phyloP scores from a whole-genome alignment of 495 filamentous ascomycete species.

The Penicillium manginii region DNA sequence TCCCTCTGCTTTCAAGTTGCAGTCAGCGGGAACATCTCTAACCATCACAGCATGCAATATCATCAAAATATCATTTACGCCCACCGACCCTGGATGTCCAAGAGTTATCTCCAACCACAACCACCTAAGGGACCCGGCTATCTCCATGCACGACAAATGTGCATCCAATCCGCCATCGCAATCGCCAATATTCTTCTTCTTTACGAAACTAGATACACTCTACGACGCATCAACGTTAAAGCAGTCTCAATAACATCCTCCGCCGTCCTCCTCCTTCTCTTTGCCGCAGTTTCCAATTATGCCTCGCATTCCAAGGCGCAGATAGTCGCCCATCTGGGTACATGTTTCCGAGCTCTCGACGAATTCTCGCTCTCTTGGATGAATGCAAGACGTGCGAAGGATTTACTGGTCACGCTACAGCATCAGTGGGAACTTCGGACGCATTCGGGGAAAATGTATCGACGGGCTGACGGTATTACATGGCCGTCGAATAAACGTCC shows the following conservation, averaged over 20 bases:
- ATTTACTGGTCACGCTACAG: conserved; percentile 17
- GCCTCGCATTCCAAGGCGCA: not conserved
- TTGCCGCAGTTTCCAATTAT: conserved; percentile 45
- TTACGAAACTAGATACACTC: conserved; percentile 47
- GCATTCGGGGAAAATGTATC: conserved; percentile 2
- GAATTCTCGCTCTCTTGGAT: conserved; percentile 26
- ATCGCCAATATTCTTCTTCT: conserved; percentile 32
- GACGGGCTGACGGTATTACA: not conserved
- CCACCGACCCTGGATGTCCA: conserved; percentile 33
- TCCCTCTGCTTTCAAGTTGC: not conserved
- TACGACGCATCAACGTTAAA: conserved; percentile 35
- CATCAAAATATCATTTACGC: conserved; percentile 29
- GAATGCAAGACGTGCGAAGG: conserved; percentile 24
- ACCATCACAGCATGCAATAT: conserved; percentile 33
- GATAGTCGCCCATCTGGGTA: conserved; percentile 5
- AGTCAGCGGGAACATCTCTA: not conserved
- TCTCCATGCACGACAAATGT: conserved; percentile 27
- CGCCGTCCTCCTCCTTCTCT: conserved; percentile 49
- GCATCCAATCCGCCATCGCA: conserved; percentile 29
- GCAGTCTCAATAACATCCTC: conserved; percentile 54
- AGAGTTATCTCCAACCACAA: conserved; percentile 18
- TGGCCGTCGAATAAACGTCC: conserved; percentile 10
- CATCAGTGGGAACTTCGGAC: conserved; percentile 23
- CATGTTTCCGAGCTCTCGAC: conserved; percentile 49
- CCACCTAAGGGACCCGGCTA: conserved; percentile 23